Evolutionary conservation across 2,329 filamentous ascomycete species (phyloP), one percentile per base, ranked within the genome.

Genomic region (Diaporthe velutina): DNA sequence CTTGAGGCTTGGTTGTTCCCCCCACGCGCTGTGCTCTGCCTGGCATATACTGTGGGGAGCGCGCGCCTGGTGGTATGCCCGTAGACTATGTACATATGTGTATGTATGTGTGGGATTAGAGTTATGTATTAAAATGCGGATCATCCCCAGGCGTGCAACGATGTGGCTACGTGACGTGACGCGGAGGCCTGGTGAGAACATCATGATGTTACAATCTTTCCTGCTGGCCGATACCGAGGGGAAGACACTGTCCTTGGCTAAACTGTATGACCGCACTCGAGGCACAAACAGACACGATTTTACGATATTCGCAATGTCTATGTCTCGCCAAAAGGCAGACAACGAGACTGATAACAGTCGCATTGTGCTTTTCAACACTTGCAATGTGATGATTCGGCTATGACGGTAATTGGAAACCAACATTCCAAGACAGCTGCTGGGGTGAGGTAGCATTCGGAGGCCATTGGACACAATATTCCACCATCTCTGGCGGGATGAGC

Each of bases 91-190:
- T 52, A 4, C 19, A 19, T 68, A 7, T 54, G 4, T 54, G 5
- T 54, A 22, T 54, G 8, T 30, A 30, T 54, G 25, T 54, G 19
- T 30, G 25, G 48, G 45, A 28, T 68, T 54, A 54, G n/a, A 68
- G 64, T 68, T 68, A 28, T 54, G 45, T 40, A 33, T 45, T 54
- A 40, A 68, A 45, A 64, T 68, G 45, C 64, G 48, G 64, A 68
- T 22, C 48, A 6, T 68, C 15, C 64, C n/a, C 9, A 22, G 30
- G 33, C 35, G 64, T 68, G 28, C 57, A 28, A 40, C 40, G 28
- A 19, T 17, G n/a, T 1, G 48, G 22, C 33, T 68, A 35, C 17
- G 35, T 68, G 64, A 54, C 64, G 64, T 54, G 64, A 68, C 48
- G 48, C 30, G 22, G 12, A 35, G 42, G 13, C 30, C 33, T 38